These are phyloP conservation scores for Ceratocystis huliohia DNA, from an alignment of 2,329 filamentous ascomycete genomes.

Conservation along the genomic window DNA sequence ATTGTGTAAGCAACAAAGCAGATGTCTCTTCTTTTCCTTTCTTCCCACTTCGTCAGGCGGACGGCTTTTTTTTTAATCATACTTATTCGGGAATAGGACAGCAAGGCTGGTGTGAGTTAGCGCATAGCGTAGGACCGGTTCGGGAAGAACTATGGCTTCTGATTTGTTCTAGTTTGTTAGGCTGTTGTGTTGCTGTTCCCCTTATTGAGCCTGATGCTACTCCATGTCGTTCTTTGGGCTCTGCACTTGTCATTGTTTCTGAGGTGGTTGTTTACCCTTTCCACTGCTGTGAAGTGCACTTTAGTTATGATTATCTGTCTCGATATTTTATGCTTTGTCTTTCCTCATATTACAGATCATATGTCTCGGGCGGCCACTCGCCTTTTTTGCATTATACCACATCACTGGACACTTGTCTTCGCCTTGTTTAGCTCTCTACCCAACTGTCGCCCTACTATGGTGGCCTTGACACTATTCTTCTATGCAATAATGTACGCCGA, in stretches of 20 bases:
- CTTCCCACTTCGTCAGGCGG: background rate
- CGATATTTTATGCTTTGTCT: background rate
- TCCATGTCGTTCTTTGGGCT: background rate
- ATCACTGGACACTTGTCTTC: background rate
- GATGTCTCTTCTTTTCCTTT: background rate
- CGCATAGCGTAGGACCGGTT: background rate
- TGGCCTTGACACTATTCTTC: conserved; percentile 26
- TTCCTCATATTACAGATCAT: background rate
- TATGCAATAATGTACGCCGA: conserved; percentile 47
- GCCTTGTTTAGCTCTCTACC: background rate
- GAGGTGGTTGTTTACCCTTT: too few relatives aligned
- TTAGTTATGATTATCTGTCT: background rate
- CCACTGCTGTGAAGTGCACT: too few relatives aligned
- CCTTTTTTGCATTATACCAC: background rate
- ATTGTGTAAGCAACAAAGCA: too few relatives aligned
- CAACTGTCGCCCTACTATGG: background rate
- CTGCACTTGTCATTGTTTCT: too few relatives aligned
- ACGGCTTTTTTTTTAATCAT: conserved; percentile 17
- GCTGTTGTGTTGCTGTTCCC: background rate
- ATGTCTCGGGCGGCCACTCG: background rate
- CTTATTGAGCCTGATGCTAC: background rate
- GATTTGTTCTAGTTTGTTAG: background rate
- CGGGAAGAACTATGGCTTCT: background rate
- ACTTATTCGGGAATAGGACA: conserved; percentile 9
- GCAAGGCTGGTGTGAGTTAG: conserved; percentile 1